Conservation (phyloP, 352 stramenopile species). For the Phytopythium chamaehyphon region DNA sequence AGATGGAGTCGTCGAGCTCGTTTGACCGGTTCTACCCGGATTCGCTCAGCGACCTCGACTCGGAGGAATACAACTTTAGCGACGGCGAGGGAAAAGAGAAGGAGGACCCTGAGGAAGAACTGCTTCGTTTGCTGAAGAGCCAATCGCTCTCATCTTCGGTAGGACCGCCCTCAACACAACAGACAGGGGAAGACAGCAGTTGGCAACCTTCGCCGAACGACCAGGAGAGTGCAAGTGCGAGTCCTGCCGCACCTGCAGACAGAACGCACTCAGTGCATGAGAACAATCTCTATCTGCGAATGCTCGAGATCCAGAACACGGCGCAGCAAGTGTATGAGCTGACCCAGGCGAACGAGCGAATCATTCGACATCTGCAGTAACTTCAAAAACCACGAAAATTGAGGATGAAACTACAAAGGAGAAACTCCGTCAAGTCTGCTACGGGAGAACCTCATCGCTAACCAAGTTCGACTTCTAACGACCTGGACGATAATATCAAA, state of each 20-base stretch:
- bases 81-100: slow-evolving; percentile 15
- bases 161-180: not conserved
- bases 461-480: not conserved
- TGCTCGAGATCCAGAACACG: slow-evolving; percentile 8
- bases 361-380: slow-evolving; percentile 5
- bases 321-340: slow-evolving; percentile 7
- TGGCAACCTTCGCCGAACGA: not conserved
- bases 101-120: slow-evolving; percentile 13
- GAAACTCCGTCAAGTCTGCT: too few relatives aligned
- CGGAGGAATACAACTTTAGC: slow-evolving; percentile 12
- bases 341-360: slow-evolving; percentile 6
- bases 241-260: too few relatives aligned
- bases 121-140: slow-evolving; percentile 1
- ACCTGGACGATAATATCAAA: too few relatives aligned
- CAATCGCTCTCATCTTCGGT: not conserved
- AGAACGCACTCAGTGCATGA: not conserved
- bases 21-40: slow-evolving; percentile 23
- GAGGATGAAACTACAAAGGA: not conserved
- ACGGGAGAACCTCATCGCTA: too few relatives aligned
- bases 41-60: slow-evolving; percentile 12
- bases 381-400: not conserved
- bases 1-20: slow-evolving; percentile 13
- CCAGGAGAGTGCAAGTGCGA: not conserved
- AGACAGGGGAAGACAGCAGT: not conserved
- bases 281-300: slow-evolving; percentile 4